These are phyloP conservation scores for Pyricularia grisea DNA, from an alignment of 2,329 filamentous ascomycete genomes.

Conservation along the genomic window DNA sequence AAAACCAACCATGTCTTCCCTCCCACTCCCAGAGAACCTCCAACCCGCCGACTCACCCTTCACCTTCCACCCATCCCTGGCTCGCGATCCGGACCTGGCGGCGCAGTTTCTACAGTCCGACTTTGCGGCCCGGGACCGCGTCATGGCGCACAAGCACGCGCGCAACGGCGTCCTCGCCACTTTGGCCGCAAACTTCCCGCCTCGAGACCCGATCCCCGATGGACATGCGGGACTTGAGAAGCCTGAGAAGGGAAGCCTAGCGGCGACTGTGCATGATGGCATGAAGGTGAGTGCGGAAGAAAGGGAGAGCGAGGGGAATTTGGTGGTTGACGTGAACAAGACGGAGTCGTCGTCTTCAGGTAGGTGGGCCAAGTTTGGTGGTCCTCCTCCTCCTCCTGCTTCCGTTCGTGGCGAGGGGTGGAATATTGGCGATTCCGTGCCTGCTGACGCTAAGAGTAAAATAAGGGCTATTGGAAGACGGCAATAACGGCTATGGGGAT, in stretches of 20 bases:
- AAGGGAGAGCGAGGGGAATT: neutral
- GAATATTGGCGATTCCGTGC: neutral
- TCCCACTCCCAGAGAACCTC: neutral
- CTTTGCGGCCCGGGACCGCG: neutral
- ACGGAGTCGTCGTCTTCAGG: neutral
- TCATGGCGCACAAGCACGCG: neutral
- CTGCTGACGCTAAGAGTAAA: neutral
- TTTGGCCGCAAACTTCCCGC: neutral
- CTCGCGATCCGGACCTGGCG: neutral
- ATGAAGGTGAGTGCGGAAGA: neutral
- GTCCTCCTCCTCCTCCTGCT: neutral
- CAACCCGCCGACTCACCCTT: neutral
- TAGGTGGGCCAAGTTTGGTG: neutral
- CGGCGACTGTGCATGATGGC: neutral
- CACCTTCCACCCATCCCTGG: neutral
- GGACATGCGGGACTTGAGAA: neutral
- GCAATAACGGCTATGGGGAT: neutral
- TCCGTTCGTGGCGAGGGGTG: neutral
- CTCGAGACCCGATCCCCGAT: neutral
- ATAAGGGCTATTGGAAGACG: neutral
- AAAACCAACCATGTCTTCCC: constrained; percentile 2
- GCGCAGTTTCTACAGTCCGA: neutral
- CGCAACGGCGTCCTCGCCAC: neutral
- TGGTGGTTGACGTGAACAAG: neutral
- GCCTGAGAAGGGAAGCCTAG: neutral